phyloP scores from a whole-genome alignment of 2,329 filamentous ascomycete species.

The Aureobasidium melanogenum region DNA sequence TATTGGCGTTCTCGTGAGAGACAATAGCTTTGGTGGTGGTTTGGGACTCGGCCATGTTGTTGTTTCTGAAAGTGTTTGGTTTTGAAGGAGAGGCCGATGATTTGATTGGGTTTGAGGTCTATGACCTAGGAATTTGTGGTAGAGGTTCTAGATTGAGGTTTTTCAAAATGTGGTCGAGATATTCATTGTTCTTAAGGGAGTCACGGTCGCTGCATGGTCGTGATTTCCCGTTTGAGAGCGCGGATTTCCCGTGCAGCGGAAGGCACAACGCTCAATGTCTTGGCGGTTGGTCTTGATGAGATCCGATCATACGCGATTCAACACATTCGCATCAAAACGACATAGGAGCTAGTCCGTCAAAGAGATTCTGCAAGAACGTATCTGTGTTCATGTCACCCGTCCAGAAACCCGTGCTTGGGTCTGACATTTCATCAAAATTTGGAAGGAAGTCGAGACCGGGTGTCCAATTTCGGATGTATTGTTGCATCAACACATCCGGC shows the following conservation, averaged over 20 bases:
- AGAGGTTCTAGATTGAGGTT: not conserved
- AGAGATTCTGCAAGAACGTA: not conserved
- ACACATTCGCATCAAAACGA: not conserved
- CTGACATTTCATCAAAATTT: not conserved
- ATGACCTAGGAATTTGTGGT: not conserved
- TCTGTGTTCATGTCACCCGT: not conserved
- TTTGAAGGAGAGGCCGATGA: no score
- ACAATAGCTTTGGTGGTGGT: constrained; percentile 42
- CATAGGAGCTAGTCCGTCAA: not conserved
- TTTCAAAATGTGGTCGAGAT: not conserved
- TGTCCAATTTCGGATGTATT: not conserved
- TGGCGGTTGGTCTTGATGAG: no score
- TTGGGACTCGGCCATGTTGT: constrained; percentile 23
- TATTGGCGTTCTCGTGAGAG: constrained; percentile 19
- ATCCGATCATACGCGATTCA: no score
- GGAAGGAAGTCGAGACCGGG: not conserved
- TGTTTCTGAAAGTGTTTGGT: not conserved
- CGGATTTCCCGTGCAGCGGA: not conserved
- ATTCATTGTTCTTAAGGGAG: not conserved
- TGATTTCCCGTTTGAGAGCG: not conserved
- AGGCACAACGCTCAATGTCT: no score
- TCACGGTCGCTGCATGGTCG: not conserved
- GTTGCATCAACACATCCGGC: not conserved
- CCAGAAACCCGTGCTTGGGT: not conserved
- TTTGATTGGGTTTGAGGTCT: no score